Base-by-base conservation (phyloP, 177 flowering plant genomes). In the Vitis hybrid region DNA sequence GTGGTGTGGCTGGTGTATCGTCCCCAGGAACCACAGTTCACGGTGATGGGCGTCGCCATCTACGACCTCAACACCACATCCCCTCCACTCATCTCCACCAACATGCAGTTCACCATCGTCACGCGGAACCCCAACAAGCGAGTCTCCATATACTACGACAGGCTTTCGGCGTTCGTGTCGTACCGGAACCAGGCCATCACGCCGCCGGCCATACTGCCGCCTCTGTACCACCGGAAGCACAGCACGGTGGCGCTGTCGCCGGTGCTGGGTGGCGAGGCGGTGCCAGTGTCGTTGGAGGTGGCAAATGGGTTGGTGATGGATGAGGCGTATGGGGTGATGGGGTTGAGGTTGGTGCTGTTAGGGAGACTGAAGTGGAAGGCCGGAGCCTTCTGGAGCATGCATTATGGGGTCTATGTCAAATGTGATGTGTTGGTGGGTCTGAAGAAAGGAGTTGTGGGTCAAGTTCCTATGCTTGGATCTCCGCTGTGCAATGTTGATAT, bases 321-420 rank as follows among this genome's bases (percentile, higher is more conserved):
- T 55, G 80, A 84, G 79, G 77, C 80, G 2, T 89, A 85, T 61
- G 98, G 98, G 33, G 85, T 86, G 65, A 85, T 89, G 72, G 77
- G 74, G 6, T n/a, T 93, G 78, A 86, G 88, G 74, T 64, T 90
- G 76, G 89, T 84, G 60, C 7, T 91, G 64, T 13, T 71, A 66
- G 98, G 98, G 76, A 81, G 83, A 76, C 18, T 91, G 72, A 85
- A 87, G 61, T 93, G 86, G 82, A 90, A 85, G 66, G 89, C 84
- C 3, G 98, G 90, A 1, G 79, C 77, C 1, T 74, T 87, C 5
- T 84, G 29, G 79, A 84, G 81, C 11, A 78, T 66, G 39, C 79
- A 63, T 22, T 79, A 85, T 65, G 84, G 86, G 29, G 61, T 93
- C 8, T 80, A 82, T 66, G 92, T 89, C 39, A 83, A 64, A 56